Percentiles rank a stretch among this genome's conserved stretches.
phyloP scores from a whole-genome alignment of 2,329 filamentous ascomycete genomes.

The Xylaria arbuscula region DNA sequence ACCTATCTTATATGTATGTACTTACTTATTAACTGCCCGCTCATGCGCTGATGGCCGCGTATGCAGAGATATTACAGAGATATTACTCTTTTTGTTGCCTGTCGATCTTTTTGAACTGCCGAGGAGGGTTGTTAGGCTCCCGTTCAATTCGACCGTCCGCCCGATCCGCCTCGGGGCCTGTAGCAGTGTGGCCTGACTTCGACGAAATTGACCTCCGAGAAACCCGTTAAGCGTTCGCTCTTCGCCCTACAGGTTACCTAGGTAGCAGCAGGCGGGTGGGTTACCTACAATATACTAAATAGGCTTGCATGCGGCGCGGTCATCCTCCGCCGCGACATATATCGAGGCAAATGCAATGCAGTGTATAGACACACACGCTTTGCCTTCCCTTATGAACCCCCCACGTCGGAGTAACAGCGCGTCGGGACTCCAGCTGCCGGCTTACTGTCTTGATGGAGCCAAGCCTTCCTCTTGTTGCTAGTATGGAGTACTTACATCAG shows the following conservation, averaged over 20 bases:
- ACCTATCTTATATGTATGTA: no score
- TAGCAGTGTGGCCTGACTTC: conserved; percentile 22
- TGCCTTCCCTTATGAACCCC: neutral
- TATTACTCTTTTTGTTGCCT: conserved; percentile 11
- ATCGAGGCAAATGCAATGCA: neutral
- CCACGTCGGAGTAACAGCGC: conserved; percentile 33
- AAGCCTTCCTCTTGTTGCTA: neutral
- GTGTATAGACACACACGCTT: neutral
- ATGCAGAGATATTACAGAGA: neutral
- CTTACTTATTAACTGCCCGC: neutral
- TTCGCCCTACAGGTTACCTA: neutral
- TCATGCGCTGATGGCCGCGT: conserved; percentile 18
- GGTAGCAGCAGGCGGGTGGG: neutral
- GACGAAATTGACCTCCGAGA: conserved; percentile 12
- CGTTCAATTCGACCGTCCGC: conserved; percentile 16
- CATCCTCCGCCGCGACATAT: conserved; percentile 15
- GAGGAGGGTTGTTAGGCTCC: neutral
- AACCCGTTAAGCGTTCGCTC: conserved; percentile 4
- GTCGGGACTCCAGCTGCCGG: conserved; percentile 26
- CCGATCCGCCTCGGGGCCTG: conserved; percentile 22
- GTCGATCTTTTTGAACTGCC: conserved; percentile 5
- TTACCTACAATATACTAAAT: no score
- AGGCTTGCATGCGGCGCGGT: conserved; percentile 22
- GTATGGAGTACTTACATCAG: neutral
- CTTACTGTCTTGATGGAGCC: conserved; percentile 29